phyloP scores from a whole-genome alignment of 2,329 filamentous ascomycete species.

The Pseudopyricularia javanii region DNA sequence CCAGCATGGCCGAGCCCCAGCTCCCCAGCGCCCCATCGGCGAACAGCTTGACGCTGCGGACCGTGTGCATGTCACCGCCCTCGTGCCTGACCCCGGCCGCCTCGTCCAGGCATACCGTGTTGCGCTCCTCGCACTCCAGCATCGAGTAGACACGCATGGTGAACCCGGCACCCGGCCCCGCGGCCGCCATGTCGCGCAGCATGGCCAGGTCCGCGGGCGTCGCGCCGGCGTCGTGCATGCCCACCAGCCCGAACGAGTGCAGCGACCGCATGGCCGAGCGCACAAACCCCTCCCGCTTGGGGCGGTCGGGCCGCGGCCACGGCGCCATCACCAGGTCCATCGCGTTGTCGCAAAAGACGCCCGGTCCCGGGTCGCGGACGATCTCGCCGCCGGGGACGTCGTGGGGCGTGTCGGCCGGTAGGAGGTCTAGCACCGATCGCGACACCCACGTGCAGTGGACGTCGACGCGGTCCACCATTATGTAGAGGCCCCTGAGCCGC shows the following conservation, averaged over 20 bases:
- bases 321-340: conserved; percentile 47
- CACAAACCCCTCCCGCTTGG: conserved; percentile 41
- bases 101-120: conserved; percentile 47
- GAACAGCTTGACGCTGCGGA: conserved; percentile 58
- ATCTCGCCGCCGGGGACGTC: conserved; percentile 53
- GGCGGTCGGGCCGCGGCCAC: conserved; percentile 42
- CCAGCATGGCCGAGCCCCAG: conserved; percentile 62
- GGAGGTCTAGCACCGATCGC: conserved; percentile 45
- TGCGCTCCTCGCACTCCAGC: conserved; percentile 52
- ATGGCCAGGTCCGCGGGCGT: conserved; percentile 40
- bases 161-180: conserved; percentile 24
- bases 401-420: conserved; percentile 36
- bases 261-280: conserved; percentile 48
- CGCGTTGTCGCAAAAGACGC: conserved; percentile 64
- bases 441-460: conserved; percentile 62
- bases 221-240: conserved; percentile 57
- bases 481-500: conserved; percentile 40
- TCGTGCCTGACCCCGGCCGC: conserved; percentile 24
- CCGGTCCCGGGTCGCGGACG: conserved; percentile 45
- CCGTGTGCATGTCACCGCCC: conserved; percentile 36
- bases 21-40: conserved; percentile 58
- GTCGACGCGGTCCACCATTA: conserved; percentile 60
- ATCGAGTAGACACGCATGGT: conserved; percentile 55
- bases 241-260: conserved; percentile 53
- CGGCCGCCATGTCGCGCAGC: conserved; percentile 34